Evolutionary conservation across 805 yeast genomes (phyloP).

Genomic region (Priceomyces medius): DNA sequence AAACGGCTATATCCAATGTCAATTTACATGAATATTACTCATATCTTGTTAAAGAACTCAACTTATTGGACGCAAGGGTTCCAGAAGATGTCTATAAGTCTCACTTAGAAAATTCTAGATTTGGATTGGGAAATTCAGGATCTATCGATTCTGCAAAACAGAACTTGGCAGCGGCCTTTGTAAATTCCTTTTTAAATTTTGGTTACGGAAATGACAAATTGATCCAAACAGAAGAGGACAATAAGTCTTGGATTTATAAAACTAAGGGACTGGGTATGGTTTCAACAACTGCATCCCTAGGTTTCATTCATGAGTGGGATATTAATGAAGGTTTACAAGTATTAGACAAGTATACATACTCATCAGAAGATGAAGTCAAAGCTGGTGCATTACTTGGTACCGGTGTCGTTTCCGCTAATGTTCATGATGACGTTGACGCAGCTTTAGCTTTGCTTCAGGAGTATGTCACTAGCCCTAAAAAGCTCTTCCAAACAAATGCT

Average conservation of each 20-base stretch:
- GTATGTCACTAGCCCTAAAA: conserved; percentile 64
- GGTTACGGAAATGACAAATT: conserved; percentile 88
- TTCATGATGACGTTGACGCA: conserved; percentile 94
- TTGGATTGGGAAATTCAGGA: conserved; percentile 57
- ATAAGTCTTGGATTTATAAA: conserved; percentile 81
- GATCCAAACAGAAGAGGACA: conserved; percentile 69
- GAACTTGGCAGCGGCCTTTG: conserved; percentile 92
- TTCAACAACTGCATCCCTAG: conserved; percentile 88
- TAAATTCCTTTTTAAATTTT: conserved; percentile 84
- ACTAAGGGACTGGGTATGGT: conserved; percentile 91
- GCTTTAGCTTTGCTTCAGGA: conserved; percentile 85
- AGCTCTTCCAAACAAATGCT: conserved; percentile 71
- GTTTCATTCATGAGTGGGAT: conserved; percentile 90
- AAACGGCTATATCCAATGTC: conserved; percentile 79
- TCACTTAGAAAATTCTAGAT: conserved; percentile 72
- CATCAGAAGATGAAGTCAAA: conserved; percentile 80
- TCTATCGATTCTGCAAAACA: conserved; percentile 86
- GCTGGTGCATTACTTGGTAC: conserved; percentile 97
- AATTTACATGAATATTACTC: conserved; percentile 75
- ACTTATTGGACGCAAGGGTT: conserved; percentile 81
- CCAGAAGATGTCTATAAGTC: conserved; percentile 95
- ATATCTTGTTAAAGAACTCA: conserved; percentile 82
- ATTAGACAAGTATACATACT: conserved; percentile 83
- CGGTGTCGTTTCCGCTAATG: conserved; percentile 88
- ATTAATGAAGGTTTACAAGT: conserved; percentile 83